Evolutionary conservation across 2,329 filamentous ascomycete genomes (phyloP), one percentile per base, ranked within the genome.

Genomic region (Onygena corvina): DNA sequence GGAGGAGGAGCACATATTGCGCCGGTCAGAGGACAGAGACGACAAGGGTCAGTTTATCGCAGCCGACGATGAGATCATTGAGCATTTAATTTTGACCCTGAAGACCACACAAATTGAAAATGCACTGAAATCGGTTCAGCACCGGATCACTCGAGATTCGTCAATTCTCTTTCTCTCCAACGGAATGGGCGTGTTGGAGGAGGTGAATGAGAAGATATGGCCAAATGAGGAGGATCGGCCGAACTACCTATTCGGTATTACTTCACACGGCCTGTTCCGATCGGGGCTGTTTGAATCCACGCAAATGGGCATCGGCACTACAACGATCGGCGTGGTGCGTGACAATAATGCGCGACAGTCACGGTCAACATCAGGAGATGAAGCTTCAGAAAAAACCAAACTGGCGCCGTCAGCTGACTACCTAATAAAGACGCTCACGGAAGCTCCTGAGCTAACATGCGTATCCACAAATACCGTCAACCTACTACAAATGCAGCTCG

Each of bases 161-260:
- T 84, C 86, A 0, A 75, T 94, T 5, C 79, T 84, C 52, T 76
- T 94, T 49, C 64, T 93, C 50, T 83, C 87, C 50, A 85, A 90
- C 54, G 87, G 89, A 1, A 77, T 96, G 65, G 90, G 92, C 0
- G 71, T 87, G 1, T 72, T 87, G n/a, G 88, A 96, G 45, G 76
- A 81, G 45, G 74, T 95, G 34, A 87, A 86, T 58, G 66, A 74
- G 29, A 65, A 75, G 8, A 64, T 93, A 23, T 95, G 94, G 57
- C 74, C 77, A 0, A 76, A 89, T 53, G 72, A 76, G 0, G 62
- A 67, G 0, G 71, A 68, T 0, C 76, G 84, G 21, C 92, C 92
- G 1, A 79, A 77, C 49, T 94, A 93, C 58, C 73, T 95, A 51
- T 65, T 88, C 23, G 86, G 85, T 6, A 72, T 81, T 54, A 70